Evolutionary conservation across 805 yeast genomes (phyloP), one percentile per base, ranked within the genome.

Genomic region (Cyberlindnera mississippiensis): DNA sequence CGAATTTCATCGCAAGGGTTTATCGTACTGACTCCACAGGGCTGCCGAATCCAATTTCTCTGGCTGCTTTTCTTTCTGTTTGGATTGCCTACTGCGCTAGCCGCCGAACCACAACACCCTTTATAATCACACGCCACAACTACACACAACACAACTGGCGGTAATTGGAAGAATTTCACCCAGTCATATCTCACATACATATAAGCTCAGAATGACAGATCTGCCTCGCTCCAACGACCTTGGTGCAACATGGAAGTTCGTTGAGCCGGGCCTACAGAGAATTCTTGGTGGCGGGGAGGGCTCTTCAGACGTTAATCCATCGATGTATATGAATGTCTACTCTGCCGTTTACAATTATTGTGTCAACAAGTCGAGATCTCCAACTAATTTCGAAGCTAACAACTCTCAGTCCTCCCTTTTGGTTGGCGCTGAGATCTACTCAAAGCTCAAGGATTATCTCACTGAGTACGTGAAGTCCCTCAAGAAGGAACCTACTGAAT

Each of bases 301-400:
- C 32, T 60, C 56, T 45, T 35, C 41, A 4, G 81, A 84, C 4
- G 74, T 84, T 35, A 80, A 82, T 22, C 74, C 80, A 4, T 69
- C 80, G 34, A 77, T 84, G 82, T 89, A 87, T 64, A 86, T 89
- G 85, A 83, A 83, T 51, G 85, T 91, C 44, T 90, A 90, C 64
- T 87, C 96, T 1, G 91, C 95, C 4, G 83, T 91, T 48, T 91
- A 89, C 68, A 89, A 90, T 65, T 90, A 86, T 61, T 90, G 98
- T 68, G 90, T 88, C 33, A 82, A 82, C 55, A 82, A 82, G 50
- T 80, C 89, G 5, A 71, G 87, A 37, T 70, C 68, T 42, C 73
- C 61, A 59, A 68, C 64, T 43, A 63, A 54, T 42, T 48, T 46
- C 37, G 56, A 49, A 32, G 31, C 59, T 45, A 41, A 49, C 29